Evolutionary conservation across 2,329 filamentous ascomycete species (phyloP).

Genomic region (Xylariaceae sp.): DNA sequence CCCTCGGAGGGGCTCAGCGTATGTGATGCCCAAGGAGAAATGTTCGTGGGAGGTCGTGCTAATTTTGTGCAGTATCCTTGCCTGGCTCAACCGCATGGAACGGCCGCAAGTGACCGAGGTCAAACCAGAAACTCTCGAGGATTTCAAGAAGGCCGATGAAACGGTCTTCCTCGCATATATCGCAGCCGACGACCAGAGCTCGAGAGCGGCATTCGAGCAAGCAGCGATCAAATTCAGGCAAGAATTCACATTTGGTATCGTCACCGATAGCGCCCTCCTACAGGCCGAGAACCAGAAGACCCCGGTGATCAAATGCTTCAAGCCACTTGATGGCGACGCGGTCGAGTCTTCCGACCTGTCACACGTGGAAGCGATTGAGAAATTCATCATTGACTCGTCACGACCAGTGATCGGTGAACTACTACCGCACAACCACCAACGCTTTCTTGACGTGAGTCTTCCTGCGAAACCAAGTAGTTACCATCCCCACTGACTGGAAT

Average conservation of each 20-base stretch:
- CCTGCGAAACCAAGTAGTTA: too few relatives aligned
- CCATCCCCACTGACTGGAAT: neutral
- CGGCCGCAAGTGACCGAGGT: conserved; percentile 24
- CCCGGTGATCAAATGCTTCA: conserved; percentile 27
- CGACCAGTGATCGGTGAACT: conserved; percentile 30
- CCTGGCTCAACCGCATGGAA: conserved; percentile 20
- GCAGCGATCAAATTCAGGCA: conserved; percentile 23
- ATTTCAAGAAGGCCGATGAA: conserved; percentile 28
- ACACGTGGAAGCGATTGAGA: conserved; percentile 18
- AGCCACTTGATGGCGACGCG: conserved; percentile 24
- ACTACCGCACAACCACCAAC: conserved; percentile 27
- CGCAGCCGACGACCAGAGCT: conserved; percentile 11
- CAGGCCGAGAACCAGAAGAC: neutral
- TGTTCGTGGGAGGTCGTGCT: neutral
- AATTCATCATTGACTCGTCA: conserved; percentile 21
- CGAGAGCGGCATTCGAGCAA: conserved; percentile 17
- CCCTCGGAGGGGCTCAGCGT: conserved; percentile 20
- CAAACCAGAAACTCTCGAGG: conserved; percentile 12
- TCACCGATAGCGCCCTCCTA: neutral
- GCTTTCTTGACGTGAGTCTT: conserved; percentile 31
- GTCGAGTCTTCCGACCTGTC: conserved; percentile 11
- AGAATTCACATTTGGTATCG: conserved; percentile 32
- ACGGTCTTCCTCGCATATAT: conserved; percentile 29
- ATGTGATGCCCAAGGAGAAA: conserved; percentile 2
- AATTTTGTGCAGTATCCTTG: conserved; percentile 13